Base-by-base conservation (phyloP, 2,329 filamentous ascomycete genomes). In the Diaporthe humulicola region DNA sequence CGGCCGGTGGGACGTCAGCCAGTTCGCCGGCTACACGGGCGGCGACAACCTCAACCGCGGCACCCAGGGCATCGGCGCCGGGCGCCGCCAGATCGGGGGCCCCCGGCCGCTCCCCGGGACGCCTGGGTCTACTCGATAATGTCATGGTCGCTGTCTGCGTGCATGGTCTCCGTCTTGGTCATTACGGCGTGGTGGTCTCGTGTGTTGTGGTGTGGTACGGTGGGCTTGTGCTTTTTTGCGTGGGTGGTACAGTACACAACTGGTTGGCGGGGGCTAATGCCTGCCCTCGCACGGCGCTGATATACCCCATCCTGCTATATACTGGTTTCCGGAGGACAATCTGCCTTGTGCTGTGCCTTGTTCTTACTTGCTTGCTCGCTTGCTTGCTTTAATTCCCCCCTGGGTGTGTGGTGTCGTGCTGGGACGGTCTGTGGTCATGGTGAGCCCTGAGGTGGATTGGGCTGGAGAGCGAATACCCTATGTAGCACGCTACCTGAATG, bases 71-170 rank as follows among this genome's bases (percentile, higher is more conserved):
- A 93, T 93, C 75, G 93, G 94, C 54, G 91, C 92, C 1, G 92
- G 92, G 0, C 87, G 93, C 81, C 89, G 94, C 81, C 93, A 94
- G 85, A 95, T 96, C 82, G 92, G 94, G n/a, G 94, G 94, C 15
- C 94, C 94, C 0, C 87, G 93, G 80, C 93, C 93, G 64, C 86
- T 93, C 78, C 91, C 91, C 48, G 85, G 85, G 36, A 77, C 78
- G 70, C 75, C 75, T 38, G 73, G 73, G 40, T 61, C 48, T 54
- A 54, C 42, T 30, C 71, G 71, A 15, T 56, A 36, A 38, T 3
- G 2, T 36, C 2, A n/a, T 12, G 36, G 30, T 8, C 3, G 33
- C 8, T 14, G 30, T 25, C 12, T 50, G 57, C 8, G 17, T 50
- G 30, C 28, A 50, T 12, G 10, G 25, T 19, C 33, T 28, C 25